These are phyloP conservation scores for Penicillium sp. DNA, from an alignment of 2,329 filamentous ascomycete genomes.

Conservation along the genomic window DNA sequence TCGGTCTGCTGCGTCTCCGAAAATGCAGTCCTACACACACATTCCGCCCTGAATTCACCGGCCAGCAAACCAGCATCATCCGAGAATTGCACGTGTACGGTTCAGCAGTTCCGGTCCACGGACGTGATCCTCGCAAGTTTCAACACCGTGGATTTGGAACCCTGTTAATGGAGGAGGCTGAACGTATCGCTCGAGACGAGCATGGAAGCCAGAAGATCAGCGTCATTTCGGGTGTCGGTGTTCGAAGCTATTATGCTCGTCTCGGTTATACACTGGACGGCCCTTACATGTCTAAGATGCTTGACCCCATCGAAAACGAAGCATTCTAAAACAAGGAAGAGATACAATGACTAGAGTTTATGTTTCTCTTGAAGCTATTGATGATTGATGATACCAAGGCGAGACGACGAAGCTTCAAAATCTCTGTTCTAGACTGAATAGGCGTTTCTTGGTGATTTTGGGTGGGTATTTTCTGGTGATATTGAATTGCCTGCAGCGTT, in stretches of 20 bases:
- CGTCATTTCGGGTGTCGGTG: slow-evolving; percentile 97
- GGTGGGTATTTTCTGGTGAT: background rate
- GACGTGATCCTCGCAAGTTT: slow-evolving; percentile 92
- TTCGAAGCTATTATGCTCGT: slow-evolving; percentile 91
- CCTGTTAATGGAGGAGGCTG: slow-evolving; percentile 95
- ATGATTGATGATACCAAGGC: slow-evolving; percentile 19
- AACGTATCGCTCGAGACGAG: slow-evolving; percentile 91
- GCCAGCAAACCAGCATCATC: slow-evolving; percentile 88
- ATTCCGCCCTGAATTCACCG: slow-evolving; percentile 82
- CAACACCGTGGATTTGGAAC: slow-evolving; percentile 98
- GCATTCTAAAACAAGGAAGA: slow-evolving; percentile 25
- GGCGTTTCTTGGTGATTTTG: slow-evolving; percentile 8
- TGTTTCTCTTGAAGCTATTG: slow-evolving; percentile 6
- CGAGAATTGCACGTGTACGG: slow-evolving; percentile 96
- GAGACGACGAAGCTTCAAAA: background rate
- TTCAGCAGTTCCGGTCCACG: slow-evolving; percentile 95
- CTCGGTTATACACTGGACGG: slow-evolving; percentile 94
- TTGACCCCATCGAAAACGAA: slow-evolving; percentile 48
- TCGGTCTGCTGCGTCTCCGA: slow-evolving; percentile 83
- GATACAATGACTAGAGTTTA: background rate
- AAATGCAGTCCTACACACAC: slow-evolving; percentile 93
- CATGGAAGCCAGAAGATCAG: slow-evolving; percentile 93
- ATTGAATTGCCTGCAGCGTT: background rate
- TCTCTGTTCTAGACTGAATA: slow-evolving; percentile 4
- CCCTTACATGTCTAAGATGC: slow-evolving; percentile 70